These are phyloP conservation scores for Mycena maculata DNA, from an alignment of 768 basidiomycete species.

Conservation along the genomic window DNA sequence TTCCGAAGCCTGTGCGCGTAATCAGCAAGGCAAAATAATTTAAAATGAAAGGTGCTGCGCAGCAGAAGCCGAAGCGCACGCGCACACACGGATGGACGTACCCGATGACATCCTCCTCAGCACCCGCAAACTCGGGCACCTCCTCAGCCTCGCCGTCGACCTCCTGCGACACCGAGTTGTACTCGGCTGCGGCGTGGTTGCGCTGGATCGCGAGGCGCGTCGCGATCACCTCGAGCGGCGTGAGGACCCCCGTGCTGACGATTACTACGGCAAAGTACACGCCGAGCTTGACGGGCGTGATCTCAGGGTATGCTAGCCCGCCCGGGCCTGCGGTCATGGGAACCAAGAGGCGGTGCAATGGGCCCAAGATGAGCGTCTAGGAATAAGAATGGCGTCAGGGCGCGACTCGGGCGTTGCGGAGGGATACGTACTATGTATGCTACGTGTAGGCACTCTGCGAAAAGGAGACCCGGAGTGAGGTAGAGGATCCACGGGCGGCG, in stretches of 20 bases:
- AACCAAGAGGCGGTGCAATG: constrained; percentile 58
- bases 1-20: constrained; percentile 65
- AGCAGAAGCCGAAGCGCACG: no score
- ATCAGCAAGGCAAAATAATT: constrained; percentile 22
- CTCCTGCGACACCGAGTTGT: constrained; percentile 80
- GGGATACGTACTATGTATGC: constrained; percentile 50
- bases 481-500: constrained; percentile 84
- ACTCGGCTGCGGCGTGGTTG: constrained; percentile 82
- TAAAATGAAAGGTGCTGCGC: no score
- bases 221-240: constrained; percentile 84
- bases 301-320: constrained; percentile 49
- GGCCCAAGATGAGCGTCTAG: constrained; percentile 52
- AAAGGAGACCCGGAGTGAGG: constrained; percentile 78
- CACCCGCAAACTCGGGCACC: constrained; percentile 70
- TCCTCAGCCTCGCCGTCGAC: constrained; percentile 74
- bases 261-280: constrained; percentile 69
- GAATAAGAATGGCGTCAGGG: not conserved
- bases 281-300: constrained; percentile 61
- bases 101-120: constrained; percentile 89
- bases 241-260: constrained; percentile 67
- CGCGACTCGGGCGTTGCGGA: not conserved
- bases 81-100: no score
- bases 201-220: constrained; percentile 86
- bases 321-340: constrained; percentile 52
- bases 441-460: constrained; percentile 65